Conservation (phyloP, 805 yeast genomes). For the Yarrowia divulgata region DNA sequence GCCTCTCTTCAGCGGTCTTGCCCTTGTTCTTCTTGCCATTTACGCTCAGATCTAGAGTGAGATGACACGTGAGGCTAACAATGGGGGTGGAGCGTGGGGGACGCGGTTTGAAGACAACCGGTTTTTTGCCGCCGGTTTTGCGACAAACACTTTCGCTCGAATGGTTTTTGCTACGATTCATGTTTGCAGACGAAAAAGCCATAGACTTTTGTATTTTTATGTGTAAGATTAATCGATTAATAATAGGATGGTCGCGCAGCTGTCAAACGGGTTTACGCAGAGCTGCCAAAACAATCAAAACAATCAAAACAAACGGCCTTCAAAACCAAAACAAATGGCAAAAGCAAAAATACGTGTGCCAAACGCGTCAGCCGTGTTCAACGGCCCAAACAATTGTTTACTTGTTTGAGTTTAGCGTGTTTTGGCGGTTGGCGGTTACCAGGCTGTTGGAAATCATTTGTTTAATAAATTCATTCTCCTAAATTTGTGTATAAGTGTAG, state of each 20-base stretch:
- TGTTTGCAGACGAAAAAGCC: constrained; percentile 7
- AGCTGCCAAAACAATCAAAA: no score
- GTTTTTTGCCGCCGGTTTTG: neutral
- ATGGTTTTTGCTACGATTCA: constrained; percentile 12
- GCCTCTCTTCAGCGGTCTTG: constrained; percentile 48
- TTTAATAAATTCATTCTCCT: no score
- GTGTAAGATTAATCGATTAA: constrained; percentile 33
- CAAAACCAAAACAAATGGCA: no score
- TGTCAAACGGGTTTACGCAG: neutral
- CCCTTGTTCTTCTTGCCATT: constrained; percentile 51
- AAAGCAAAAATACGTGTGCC: no score
- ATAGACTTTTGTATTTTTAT: constrained; percentile 35
- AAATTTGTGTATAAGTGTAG: no score
- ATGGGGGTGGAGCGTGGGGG: neutral
- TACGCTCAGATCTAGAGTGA: constrained; percentile 47
- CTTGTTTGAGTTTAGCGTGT: no score
- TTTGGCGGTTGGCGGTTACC: no score
- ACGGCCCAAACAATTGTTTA: no score
- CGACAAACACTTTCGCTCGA: constrained; percentile 10
- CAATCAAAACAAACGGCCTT: no score
- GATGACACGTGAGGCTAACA: neutral
- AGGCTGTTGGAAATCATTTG: no score
- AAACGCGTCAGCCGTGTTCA: no score
- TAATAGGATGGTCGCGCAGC: neutral
- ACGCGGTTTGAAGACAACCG: no score